Base-by-base conservation (phyloP, 352 stramenopile genomes). In the Lagenidium sp. region DNA sequence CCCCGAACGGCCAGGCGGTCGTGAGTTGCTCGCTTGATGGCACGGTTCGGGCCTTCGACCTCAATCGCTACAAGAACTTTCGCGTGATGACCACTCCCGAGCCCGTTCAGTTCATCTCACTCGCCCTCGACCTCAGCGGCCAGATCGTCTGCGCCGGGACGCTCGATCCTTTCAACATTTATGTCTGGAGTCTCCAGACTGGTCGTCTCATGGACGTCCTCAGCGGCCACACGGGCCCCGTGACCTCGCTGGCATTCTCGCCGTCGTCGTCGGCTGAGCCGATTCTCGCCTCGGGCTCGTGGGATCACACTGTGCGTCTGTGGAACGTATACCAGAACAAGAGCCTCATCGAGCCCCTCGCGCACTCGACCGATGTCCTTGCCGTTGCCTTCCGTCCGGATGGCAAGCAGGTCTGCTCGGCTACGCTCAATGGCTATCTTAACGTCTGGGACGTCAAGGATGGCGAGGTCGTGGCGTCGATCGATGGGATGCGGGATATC, bases 61-160 rank as follows among this genome's bases (percentile, higher is more conserved):
- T 99, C 29, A 94, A 98, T 57, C 84, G 97, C 38, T 99, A 99
- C 67, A 94, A 96, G 47, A 99, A 98, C 72, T 99, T 99, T 70
- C 94, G 96, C 41, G 97, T 97, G 11, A 82, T 99, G 28, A 98
- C 95, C 3, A 96, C 95, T 19, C 95, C 96, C n/a, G 87, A 91
- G 40, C 94, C 95, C 19, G 88, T 96, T 46, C 96, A 99, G 69
- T 98, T 99, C 55, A 79, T 98, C 6, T 98, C 82, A 35, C 67
- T 99, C 28, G 95, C 96, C 19, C 80, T 98, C n/a, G 97, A 99
- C 67, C 78, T 84, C 10, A 96, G 86, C 53, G 96, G 95, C 39
- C 95, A 99, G 60, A 84, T 98, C 49, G 90, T 98, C 3, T 94
- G 81, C 41, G 96, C 95, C 6, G 96, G 96, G 13, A 89, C 85